These are phyloP conservation scores for Paramyrothecium sp. DNA, from an alignment of 2,329 filamentous ascomycete species.

Conservation along the genomic window DNA sequence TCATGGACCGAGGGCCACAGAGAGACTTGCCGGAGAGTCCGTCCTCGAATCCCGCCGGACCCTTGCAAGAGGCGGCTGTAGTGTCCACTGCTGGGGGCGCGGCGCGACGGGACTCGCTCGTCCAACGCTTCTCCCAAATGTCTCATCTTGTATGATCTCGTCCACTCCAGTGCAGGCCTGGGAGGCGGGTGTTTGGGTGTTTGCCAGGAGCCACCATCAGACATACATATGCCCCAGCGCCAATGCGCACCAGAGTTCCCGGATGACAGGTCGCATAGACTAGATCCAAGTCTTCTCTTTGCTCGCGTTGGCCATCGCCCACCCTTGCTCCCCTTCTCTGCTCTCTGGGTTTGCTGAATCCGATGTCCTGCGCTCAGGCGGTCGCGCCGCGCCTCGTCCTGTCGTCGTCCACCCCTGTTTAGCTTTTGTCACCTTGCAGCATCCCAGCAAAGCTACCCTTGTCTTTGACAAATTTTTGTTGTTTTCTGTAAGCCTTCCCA, in stretches of 20 bases:
- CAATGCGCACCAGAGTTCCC: background rate
- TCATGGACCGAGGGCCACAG: background rate
- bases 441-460: background rate
- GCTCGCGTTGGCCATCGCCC: background rate
- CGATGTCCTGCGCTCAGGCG: background rate
- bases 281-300: background rate
- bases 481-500: no score
- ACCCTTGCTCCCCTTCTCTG: background rate
- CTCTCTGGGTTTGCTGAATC: background rate
- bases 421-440: background rate
- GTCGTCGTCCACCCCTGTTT: background rate
- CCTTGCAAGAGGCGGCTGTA: background rate
- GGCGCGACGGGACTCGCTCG: background rate
- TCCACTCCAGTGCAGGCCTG: background rate
- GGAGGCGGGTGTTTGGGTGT: background rate
- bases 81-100: background rate
- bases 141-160: background rate
- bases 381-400: background rate
- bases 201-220: background rate
- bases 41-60: background rate
- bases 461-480: background rate
- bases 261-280: background rate
- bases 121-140: background rate
- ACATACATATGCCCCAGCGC: background rate
- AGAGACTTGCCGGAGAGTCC: background rate